A percentile compares a stretch with the other conserved stretches of the same genome.
phyloP scores from a whole-genome alignment of 768 basidiomycete genomes.

The Lyophyllum shimeji region DNA sequence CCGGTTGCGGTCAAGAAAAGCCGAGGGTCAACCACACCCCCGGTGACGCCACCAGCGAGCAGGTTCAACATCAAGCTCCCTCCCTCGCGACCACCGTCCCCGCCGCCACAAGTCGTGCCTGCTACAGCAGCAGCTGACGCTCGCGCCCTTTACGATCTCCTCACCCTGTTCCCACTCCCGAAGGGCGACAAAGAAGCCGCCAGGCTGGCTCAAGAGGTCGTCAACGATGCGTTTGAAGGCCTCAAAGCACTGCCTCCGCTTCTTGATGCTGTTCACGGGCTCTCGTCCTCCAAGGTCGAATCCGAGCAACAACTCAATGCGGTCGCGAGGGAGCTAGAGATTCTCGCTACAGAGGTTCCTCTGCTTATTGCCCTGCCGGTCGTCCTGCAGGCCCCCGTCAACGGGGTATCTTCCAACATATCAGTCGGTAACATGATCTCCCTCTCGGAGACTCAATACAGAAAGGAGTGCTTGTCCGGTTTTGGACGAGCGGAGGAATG shows the following conservation, averaged over 20 bases:
- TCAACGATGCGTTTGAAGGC: slow-evolving; percentile 74
- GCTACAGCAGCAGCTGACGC: slow-evolving; percentile 58
- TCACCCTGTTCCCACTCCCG: slow-evolving; percentile 64
- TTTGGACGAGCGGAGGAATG: slow-evolving; percentile 81
- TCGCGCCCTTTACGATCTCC: slow-evolving; percentile 58
- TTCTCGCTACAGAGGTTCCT: slow-evolving; percentile 63
- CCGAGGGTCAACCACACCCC: slow-evolving; percentile 46
- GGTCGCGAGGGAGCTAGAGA: slow-evolving; percentile 44
- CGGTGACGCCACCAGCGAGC: slow-evolving; percentile 53
- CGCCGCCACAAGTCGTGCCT: slow-evolving; percentile 34
- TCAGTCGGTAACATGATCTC: slow-evolving; percentile 57
- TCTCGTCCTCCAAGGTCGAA: slow-evolving; percentile 25
- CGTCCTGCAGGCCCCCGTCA: slow-evolving; percentile 52
- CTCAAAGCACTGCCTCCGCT: slow-evolving; percentile 56
- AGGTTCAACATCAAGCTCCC: slow-evolving; percentile 69
- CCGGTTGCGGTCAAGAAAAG: slow-evolving; percentile 40
- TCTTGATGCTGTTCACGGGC: slow-evolving; percentile 44
- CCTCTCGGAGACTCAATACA: slow-evolving; percentile 61
- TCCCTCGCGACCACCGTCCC: slow-evolving; percentile 67
- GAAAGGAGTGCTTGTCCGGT: slow-evolving; percentile 67
- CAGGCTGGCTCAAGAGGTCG: slow-evolving; percentile 72
- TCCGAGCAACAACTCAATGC: slow-evolving; percentile 21
- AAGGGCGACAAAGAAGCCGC: slow-evolving; percentile 43
- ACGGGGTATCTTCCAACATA: slow-evolving; percentile 30
- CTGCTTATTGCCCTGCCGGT: slow-evolving; percentile 74